Base-by-base conservation (phyloP, 495 filamentous ascomycete species). In the Daldinia concentrica region DNA sequence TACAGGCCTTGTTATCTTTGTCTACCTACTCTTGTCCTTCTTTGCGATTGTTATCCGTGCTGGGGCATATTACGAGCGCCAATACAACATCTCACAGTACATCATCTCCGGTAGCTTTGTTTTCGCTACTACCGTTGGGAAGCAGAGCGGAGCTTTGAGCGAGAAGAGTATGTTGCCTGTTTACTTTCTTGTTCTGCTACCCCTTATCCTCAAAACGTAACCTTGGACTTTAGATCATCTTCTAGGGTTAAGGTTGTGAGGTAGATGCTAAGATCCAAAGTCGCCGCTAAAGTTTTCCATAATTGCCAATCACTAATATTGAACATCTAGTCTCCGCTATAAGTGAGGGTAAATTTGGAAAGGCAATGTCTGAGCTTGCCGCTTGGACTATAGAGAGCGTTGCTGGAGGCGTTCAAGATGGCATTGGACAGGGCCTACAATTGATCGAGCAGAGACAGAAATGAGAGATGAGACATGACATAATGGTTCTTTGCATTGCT, bases 361-460 rank as follows among this genome's bases (percentile, higher is more conserved):
- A 84, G 66, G 80, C 79, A 2, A 69, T 89, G 27, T 82, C 82
- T 43, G 84, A 84, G 4, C 52, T 86, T 12, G 82, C 82, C 1
- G 69, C 77, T 4, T 90, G 88, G 88, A 84, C 87, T 80, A 69
- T 89, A 22, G 86, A 88, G 68, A 84, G 85, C 14, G 79, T 91
- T 45, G 84, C 85, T 3, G 88, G 86, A 15, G 90, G 90, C 14
- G 80, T 92, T 36, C 86, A 88, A 71, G 89, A 92, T 56, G 90
- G 90, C 0, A 80, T 91, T 45, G 85, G 85, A 1, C 86, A 90
- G 69, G 90, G 88, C 4, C 81, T 92, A 77, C 69, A 75, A 34
- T 80, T 86, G 56, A 65, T 87, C 55, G 85, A 78, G 36, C 66
- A 72, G 67, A 69, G 62, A 37, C 67, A 37, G 27, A 72, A 74